These are phyloP conservation scores for Kitagawia praeruptora DNA, from an alignment of 129 eudicot species.

Conservation along the genomic window DNA sequence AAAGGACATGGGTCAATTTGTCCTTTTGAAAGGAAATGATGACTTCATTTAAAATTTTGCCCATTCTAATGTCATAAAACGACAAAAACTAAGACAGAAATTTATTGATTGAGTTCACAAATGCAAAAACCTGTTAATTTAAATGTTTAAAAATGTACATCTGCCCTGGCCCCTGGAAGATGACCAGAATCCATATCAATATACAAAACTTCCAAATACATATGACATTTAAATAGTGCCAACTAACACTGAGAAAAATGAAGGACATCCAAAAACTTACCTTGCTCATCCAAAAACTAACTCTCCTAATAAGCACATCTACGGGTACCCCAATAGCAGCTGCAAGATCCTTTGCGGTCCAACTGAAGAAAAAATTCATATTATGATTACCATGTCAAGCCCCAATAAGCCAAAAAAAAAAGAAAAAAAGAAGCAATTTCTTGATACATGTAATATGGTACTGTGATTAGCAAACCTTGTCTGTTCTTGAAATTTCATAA, in stretches of 20 bases:
- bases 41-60: background rate
- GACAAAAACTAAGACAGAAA: background rate
- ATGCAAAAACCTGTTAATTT: background rate
- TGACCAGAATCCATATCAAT: background rate
- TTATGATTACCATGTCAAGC: background rate
- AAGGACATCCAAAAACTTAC: conserved; percentile 28
- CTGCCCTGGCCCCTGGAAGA: background rate
- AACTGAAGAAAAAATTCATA: conserved; percentile 29
- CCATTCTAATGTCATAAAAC: background rate
- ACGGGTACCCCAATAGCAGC: conserved; percentile 82
- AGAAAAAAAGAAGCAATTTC: background rate
- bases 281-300: conserved; percentile 94
- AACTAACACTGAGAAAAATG: background rate
- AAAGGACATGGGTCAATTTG: background rate
- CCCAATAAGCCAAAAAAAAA: background rate
- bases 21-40: background rate
- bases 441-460: background rate
- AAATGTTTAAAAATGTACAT: background rate
- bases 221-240: background rate
- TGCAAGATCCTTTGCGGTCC: conserved; percentile 82
- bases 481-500: conserved; percentile 84
- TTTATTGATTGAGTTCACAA: background rate
- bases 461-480: conserved; percentile 33
- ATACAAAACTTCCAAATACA: background rate
- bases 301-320: conserved; percentile 68